Base-by-base conservation (phyloP, 371 early-diverging fungal genomes). In the Blyttiomyces sp. region DNA sequence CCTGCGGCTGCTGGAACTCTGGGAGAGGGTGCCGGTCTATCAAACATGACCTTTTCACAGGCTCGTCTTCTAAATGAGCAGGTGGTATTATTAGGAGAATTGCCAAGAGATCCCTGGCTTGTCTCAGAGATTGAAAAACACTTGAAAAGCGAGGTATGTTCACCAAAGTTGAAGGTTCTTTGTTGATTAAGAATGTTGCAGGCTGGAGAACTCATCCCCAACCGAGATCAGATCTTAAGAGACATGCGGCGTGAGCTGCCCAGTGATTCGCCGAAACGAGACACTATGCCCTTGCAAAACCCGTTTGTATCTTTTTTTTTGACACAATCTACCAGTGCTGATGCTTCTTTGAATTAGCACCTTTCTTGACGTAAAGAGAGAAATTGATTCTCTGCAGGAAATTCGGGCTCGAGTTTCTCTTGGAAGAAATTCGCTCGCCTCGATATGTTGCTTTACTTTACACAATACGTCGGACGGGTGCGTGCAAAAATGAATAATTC, bases 361-460 rank as follows among this genome's bases (percentile, higher is more conserved):
- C 31, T 81, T 82, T 24, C 17, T 68, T 4, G 75, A 74, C 69
- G 80, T 94, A 17, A 80, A 83, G 52, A 80, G 83, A 42, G 87
- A 90, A 62, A 70, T 95, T 3, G 86, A 89, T 28, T 79, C 74
- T 39, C 71, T 99, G 32, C 86, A 86, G 58, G 98, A 99, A 49
- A 60, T 94, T 5, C 77, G 90, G 67, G 90, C 91, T 54, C 87
- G 91, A 34, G 85, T 92, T 4, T 75, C 84, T 1, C 68, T 93
- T 21, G 83, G 87, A 2, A 84, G 87, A 26, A 81, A 84, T 2
- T 85, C 91, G 16, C 80, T 94, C 32, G 98, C 99, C 2, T 93
- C 94, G 35, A 86, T 99, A 28, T 95, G 96, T 73, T 90, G 91
- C 63, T 99, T 95, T 74, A 99, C 99, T 3, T 89, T 99, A 56